Conservation (phyloP, 2,329 filamentous ascomycete species). For the Colletotrichum graminicola region DNA sequence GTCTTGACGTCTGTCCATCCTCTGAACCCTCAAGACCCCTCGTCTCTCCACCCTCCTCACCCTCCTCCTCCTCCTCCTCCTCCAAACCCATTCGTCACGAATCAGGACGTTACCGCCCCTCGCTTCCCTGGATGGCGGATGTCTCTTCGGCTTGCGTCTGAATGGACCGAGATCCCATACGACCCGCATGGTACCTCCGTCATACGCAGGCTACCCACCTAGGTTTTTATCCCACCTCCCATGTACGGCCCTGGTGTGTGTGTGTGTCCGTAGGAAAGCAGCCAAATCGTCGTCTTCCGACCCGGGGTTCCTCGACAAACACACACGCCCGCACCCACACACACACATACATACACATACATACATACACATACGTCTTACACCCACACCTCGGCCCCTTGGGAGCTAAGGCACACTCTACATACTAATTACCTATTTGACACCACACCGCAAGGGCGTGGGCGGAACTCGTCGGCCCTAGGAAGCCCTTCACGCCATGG, state of each 20-base stretch:
- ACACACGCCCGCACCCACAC: neutral
- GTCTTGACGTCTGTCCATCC: conserved; percentile 28
- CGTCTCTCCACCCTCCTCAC: neutral
- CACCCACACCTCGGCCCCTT: conserved; percentile 28
- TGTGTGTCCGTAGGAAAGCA: conserved; percentile 6
- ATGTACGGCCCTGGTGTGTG: conserved; percentile 24
- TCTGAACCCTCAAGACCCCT: conserved; percentile 1
- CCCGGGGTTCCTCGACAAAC: conserved; percentile 26
- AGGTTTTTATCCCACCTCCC: conserved; percentile 14
- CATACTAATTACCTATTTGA: conserved; percentile 21
- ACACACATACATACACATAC: neutral
- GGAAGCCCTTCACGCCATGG: conserved; percentile 30
- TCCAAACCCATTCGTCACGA: conserved; percentile 23
- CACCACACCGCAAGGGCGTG: conserved; percentile 35
- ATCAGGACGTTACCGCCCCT: conserved; percentile 20
- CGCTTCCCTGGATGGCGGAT: conserved; percentile 5
- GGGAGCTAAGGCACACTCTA: conserved; percentile 28
- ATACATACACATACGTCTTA: conserved; percentile 20
- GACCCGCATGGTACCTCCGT: conserved; percentile 36
- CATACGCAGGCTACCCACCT: conserved; percentile 15
- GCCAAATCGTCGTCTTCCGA: conserved; percentile 29
- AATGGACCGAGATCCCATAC: conserved; percentile 27
- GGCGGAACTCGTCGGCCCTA: conserved; percentile 16
- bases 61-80: no score
- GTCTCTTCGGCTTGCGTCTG: conserved; percentile 26